Evolutionary conservation across 192 early-diverging fungal species (phyloP).

Genomic region (Linderina pennispora): DNA sequence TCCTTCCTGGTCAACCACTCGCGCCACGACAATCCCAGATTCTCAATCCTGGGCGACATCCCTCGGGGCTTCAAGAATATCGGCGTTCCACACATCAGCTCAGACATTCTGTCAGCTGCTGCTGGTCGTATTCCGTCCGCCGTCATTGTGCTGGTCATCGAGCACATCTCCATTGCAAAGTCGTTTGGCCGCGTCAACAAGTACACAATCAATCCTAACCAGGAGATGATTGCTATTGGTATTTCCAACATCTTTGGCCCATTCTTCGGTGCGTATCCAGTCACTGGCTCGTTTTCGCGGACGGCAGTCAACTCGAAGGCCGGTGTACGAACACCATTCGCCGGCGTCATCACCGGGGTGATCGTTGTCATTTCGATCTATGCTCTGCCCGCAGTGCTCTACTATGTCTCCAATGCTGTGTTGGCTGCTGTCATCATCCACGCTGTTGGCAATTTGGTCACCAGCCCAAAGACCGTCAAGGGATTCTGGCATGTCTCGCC

Average conservation of each 20-base stretch:
- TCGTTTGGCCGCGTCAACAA: constrained; percentile 67
- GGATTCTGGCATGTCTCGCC: constrained; percentile 48
- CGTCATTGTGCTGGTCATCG: constrained; percentile 61
- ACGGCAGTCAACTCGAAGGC: constrained; percentile 77
- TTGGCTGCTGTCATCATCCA: constrained; percentile 68
- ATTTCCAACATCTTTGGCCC: constrained; percentile 64
- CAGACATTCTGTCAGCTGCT: constrained; percentile 28
- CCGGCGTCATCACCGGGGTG: constrained; percentile 58
- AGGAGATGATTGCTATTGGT: constrained; percentile 76
- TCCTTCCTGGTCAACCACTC: neutral
- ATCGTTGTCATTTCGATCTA: constrained; percentile 68
- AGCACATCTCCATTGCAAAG: constrained; percentile 74
- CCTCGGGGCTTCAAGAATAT: constrained; percentile 49
- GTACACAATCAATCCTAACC: constrained; percentile 65
- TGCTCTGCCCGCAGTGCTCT: constrained; percentile 64
- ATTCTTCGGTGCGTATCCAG: constrained; percentile 70
- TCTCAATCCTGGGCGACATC: neutral
- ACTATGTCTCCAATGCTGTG: constrained; percentile 64
- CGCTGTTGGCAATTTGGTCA: constrained; percentile 64
- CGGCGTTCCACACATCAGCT: constrained; percentile 35
- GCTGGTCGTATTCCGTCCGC: constrained; percentile 44
- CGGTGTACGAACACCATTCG: constrained; percentile 63
- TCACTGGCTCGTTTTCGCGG: constrained; percentile 81
- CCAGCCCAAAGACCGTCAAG: constrained; percentile 38
- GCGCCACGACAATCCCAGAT: neutral